Base-by-base conservation (phyloP, 768 basidiomycete genomes). In the Plicaturopsis crispa region DNA sequence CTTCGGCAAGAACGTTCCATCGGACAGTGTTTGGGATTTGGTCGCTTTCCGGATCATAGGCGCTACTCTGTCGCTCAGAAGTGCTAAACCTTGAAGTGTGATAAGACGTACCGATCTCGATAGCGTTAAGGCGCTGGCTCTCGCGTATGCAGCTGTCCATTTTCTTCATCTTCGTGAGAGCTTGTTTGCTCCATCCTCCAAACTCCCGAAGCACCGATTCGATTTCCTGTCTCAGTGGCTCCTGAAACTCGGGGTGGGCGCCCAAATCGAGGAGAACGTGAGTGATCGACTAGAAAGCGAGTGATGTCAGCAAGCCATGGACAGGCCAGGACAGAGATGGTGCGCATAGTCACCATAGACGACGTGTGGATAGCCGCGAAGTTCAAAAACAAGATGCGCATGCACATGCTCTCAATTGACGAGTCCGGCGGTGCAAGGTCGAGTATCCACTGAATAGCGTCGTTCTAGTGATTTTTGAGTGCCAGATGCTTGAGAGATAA, bases 61-160 rank as follows among this genome's bases (percentile, higher is more conserved):
- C 31, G 51, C 60, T 65, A 39, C 33, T 17, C n/a, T n/a, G n/a
- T n/a, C n/a, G n/a, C n/a, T n/a, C n/a, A n/a, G n/a, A n/a, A 11
- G 30, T 22, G 32, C 11, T 2, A 23, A 18, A 22, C 6, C 23
- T 19, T 14, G 18, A 12, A 30, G 20, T 12, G 8, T 18, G 6
- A 24, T 31, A 31, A 33, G 24, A 47, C n/a, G 28, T 35, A 17
- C 31, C 14, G 16, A 35, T 48, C 62, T 4, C 26, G 62, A 60
- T 19, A 2, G 42, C 28, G 6, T 61, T 63, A 6, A 59, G 47
- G 6, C 56, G 40, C 0, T 65, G 59, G 23, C 57, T 59, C 43
- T 69, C 69, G 37, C 54, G 61, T 28, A 70, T 28, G 36, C 69
- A 67, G 39, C 62, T 69, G 38, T 70, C 66, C 6, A 68, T 31